Evolutionary conservation across 768 basidiomycete genomes (phyloP).

Genomic region (Thelephora aurantiotincta): DNA sequence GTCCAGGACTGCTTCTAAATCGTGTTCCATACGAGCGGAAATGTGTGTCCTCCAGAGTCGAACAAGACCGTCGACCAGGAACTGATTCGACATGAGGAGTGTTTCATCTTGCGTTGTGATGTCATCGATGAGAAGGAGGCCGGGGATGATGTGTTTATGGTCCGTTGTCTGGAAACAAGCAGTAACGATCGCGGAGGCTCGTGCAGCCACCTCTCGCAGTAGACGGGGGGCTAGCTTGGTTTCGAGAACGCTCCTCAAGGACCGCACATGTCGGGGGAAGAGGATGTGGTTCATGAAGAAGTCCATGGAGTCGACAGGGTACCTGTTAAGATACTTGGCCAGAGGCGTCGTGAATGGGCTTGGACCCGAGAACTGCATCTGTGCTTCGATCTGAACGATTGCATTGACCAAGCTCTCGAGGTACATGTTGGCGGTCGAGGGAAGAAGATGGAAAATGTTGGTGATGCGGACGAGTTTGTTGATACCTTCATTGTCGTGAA

Average conservation of each 20-base stretch:
- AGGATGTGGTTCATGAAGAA: conserved; percentile 74
- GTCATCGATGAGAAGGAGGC: conserved; percentile 67
- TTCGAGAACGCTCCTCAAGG: conserved; percentile 70
- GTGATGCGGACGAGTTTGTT: conserved; percentile 89
- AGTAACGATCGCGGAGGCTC: conserved; percentile 37
- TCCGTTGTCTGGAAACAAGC: conserved; percentile 38
- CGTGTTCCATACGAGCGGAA: conserved; percentile 16
- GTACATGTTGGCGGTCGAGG: conserved; percentile 86
- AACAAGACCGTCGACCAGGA: conserved; percentile 58
- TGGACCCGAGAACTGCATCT: conserved; percentile 77
- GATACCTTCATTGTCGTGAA: conserved; percentile 82
- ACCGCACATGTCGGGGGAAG: conserved; percentile 68
- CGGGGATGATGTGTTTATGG: conserved; percentile 41
- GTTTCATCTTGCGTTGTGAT: conserved; percentile 46
- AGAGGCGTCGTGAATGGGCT: conserved; percentile 92
- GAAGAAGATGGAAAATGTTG: conserved; percentile 94
- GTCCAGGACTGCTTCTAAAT: conserved; percentile 31
- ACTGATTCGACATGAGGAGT: conserved; percentile 60
- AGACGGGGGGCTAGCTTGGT: conserved; percentile 68
- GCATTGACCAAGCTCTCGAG: conserved; percentile 75
- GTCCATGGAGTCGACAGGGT: conserved; percentile 72
- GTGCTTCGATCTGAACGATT: conserved; percentile 84
- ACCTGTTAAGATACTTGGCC: conserved; percentile 83
- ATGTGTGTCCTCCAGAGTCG: conserved; percentile 54
- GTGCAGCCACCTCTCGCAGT: conserved; percentile 49